phyloP scores from a whole-genome alignment of 805 yeast genomes.

The Ogataea pini region DNA sequence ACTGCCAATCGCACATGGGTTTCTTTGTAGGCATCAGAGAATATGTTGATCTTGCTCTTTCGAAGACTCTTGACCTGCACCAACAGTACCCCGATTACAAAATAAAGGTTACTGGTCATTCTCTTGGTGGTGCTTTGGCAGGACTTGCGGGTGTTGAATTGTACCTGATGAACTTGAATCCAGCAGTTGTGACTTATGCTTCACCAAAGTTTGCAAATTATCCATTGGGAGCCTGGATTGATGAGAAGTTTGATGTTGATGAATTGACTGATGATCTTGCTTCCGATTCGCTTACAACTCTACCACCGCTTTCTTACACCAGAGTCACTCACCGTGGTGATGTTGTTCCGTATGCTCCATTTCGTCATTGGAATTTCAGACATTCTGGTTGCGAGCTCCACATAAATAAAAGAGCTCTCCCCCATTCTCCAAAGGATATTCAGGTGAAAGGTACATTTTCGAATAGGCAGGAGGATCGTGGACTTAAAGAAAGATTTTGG shows the following conservation, averaged over 20 bases:
- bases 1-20: slow-evolving; percentile 66
- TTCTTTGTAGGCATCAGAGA: slow-evolving; percentile 49
- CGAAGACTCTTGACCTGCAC: slow-evolving; percentile 37
- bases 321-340: slow-evolving; percentile 62
- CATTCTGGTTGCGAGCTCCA: slow-evolving; percentile 56
- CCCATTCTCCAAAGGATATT: slow-evolving; percentile 32
- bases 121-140: slow-evolving; percentile 68
- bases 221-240: slow-evolving; percentile 51
- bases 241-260: slow-evolving; percentile 47
- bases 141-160: slow-evolving; percentile 63
- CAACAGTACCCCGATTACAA: slow-evolving; percentile 47
- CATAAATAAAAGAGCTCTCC: slow-evolving; percentile 40
- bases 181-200: slow-evolving; percentile 60
- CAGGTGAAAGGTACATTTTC: slow-evolving; percentile 20
- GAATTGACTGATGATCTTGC: background rate
- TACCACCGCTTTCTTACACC: slow-evolving; percentile 40
- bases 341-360: slow-evolving; percentile 61
- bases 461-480: slow-evolving; percentile 4
- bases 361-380: slow-evolving; percentile 38
- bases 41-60: slow-evolving; percentile 41
- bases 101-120: slow-evolving; percentile 67
- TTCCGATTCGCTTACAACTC: background rate
- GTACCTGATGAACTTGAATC: slow-evolving; percentile 51
- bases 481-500: background rate
- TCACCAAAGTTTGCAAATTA: slow-evolving; percentile 65